Evolutionary conservation across 805 yeast genomes (phyloP), one percentile per base, ranked within the genome.

Genomic region (Kodamaea kakaduensis): DNA sequence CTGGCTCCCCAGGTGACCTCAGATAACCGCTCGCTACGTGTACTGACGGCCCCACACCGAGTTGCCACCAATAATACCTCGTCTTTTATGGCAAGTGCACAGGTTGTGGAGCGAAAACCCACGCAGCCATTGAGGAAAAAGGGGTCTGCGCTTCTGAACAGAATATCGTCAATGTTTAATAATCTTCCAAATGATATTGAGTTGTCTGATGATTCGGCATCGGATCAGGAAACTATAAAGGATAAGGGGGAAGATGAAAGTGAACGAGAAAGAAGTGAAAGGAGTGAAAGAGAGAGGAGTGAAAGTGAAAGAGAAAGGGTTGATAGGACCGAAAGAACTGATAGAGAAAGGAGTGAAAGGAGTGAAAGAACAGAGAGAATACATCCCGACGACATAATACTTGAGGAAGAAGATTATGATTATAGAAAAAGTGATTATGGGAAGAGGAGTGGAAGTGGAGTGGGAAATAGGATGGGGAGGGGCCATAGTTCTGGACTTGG

Each of bases 101-200:
- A 29, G 15, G 31, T 34, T 2, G 31, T 19, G 14, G 28, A 17
- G 9, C 17, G 28, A 19, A 20, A 9, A 5, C n/a, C 13, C 19
- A 25, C 21, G n/a, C 30, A 14, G 17, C 34, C 23, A 24, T 15
- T 29, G 26, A 26, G 33, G 17, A 32, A 32, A 16, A 30, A 30
- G 12, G 39, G 39, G 8, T 36, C 35, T 4, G 38, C 39, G n/a
- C 19, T 36, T 9, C 39, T 25, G 42, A 58, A 48, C 40, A 47
- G 58, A 21, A 63, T 64, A 9, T 51, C 69, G 2, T 54, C 69
- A 5, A 60, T 66, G 4, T 67, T 67, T 48, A 67, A 63, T 40
- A 67, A 67, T 28, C 47, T 67, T n/a, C 73, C 73, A 9, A 67
- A 67, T 43, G 73, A 67, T 49, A 64, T 67, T 34, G 72, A 67